Percentiles rank a stretch among this genome's conserved stretches.
phyloP scores from a whole-genome alignment of 768 basidiomycete species.

The Lactarius trivialis region DNA sequence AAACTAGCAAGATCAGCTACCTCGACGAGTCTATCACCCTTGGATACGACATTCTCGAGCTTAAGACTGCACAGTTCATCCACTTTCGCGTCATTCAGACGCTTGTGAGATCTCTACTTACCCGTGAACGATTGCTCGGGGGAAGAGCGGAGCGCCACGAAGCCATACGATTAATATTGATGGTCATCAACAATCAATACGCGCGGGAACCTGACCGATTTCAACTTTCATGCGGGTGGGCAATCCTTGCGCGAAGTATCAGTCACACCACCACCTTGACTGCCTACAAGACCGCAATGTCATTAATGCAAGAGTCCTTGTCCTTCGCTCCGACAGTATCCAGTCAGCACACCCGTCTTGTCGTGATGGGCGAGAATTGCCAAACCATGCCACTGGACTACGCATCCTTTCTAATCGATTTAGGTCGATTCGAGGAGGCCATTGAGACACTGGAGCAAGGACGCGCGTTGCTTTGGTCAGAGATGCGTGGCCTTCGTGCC shows the following conservation, averaged over 20 bases:
- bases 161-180: too few species aligned
- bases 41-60: neutral
- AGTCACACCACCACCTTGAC: neutral
- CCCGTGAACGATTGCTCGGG: neutral
- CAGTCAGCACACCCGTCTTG: neutral
- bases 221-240: neutral
- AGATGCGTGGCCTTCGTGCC: too few species aligned
- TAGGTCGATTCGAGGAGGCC: neutral
- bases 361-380: too few species aligned
- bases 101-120: neutral
- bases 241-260: neutral
- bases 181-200: too few species aligned
- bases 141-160: neutral
- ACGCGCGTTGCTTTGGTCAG: too few species aligned
- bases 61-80: neutral
- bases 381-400: neutral
- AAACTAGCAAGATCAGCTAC: too few species aligned
- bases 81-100: neutral
- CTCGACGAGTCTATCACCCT: neutral
- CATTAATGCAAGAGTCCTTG: too few species aligned
- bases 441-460: neutral
- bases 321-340: neutral
- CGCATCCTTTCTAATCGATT: neutral
- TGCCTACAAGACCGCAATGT: too few species aligned
- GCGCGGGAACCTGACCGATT: too few species aligned